Evolutionary conservation across 2,329 filamentous ascomycete genomes (phyloP).

Genomic region (Claviceps sp.): DNA sequence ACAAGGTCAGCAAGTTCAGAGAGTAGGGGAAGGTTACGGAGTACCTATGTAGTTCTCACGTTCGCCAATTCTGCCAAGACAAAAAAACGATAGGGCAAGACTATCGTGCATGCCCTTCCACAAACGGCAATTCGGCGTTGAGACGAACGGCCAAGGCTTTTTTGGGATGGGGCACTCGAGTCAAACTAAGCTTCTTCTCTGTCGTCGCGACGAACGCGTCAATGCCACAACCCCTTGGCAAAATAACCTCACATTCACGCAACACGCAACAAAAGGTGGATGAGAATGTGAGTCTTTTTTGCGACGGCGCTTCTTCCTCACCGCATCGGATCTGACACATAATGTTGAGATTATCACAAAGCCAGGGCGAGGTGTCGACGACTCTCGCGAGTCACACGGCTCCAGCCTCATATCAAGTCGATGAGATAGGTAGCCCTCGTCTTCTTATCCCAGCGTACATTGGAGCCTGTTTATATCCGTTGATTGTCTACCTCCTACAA

Average conservation of each 20-base stretch:
- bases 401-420: neutral
- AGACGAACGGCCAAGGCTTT: neutral
- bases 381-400: neutral
- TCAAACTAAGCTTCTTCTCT: neutral
- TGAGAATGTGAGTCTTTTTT: too few relatives aligned
- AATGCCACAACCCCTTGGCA: neutral
- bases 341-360: too few relatives aligned
- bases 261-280: too few relatives aligned
- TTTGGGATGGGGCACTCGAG: neutral
- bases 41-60: neutral
- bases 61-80: neutral
- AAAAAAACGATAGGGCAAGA: neutral
- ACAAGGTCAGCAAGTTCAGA: neutral
- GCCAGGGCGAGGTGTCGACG: neutral
- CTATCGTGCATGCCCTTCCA: constrained; percentile 1
- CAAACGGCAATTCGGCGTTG: neutral
- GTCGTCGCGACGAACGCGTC: neutral
- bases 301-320: neutral
- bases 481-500: neutral
- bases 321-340: too few relatives aligned
- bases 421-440: neutral
- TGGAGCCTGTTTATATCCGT: neutral
- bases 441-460: neutral
- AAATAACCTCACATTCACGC: too few relatives aligned
- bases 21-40: neutral